A percentile compares a stretch with the other conserved stretches of the same genome.
Conservation (phyloP, 192 early-diverging fungal genomes). For the Coemansia pectinata region DNA sequence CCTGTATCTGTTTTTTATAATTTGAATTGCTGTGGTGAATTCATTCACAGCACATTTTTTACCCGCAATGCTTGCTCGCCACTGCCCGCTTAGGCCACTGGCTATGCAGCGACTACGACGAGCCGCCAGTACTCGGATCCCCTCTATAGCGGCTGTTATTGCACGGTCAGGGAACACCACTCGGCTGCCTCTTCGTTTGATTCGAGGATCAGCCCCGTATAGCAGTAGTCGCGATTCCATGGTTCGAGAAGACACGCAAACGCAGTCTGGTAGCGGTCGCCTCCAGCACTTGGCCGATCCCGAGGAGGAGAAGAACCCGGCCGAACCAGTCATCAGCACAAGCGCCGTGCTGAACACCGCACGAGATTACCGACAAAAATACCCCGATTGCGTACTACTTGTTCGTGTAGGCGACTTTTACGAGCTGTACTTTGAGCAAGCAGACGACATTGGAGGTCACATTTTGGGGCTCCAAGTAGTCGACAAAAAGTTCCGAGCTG, state of each 20-base stretch:
- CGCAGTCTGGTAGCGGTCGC: background rate
- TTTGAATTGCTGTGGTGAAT: background rate
- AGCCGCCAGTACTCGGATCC: background rate
- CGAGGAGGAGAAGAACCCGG: background rate
- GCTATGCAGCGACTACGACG: background rate
- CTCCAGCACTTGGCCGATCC: background rate
- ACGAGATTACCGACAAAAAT: constrained; percentile 57
- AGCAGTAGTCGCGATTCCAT: background rate
- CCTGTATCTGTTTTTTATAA: too few species aligned
- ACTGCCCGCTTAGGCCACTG: background rate
- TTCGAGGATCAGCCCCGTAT: background rate
- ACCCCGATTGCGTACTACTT: constrained; percentile 70
- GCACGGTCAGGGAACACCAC: background rate
- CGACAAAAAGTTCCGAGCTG: constrained; percentile 61
- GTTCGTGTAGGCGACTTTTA: constrained; percentile 81
- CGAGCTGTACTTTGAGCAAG: constrained; percentile 78
- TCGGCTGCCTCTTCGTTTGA: background rate
- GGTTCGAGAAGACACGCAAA: background rate
- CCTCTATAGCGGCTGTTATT: background rate
- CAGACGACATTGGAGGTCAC: constrained; percentile 60
- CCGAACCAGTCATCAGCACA: constrained; percentile 10
- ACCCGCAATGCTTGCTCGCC: background rate
- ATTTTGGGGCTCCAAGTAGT: constrained; percentile 71
- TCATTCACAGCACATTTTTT: background rate
- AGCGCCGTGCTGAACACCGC: constrained; percentile 54